Conservation (phyloP, 805 yeast genomes). For the Metschnikowia baotianmanensis region DNA sequence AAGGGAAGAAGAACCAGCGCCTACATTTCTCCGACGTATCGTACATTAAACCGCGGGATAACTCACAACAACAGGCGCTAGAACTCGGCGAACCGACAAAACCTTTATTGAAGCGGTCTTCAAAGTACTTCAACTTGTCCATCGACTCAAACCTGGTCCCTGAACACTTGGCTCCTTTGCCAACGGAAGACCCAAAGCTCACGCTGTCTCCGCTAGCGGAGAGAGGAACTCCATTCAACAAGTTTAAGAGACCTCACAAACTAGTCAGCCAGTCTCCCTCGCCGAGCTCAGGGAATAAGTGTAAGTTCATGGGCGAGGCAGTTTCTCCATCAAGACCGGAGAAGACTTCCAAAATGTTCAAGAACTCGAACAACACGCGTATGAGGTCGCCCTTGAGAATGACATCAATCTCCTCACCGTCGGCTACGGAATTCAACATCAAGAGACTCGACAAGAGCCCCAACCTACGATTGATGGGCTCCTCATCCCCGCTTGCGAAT, state of each 20-base stretch:
- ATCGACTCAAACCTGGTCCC: conserved; percentile 30
- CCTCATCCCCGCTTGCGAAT: conserved; percentile 17
- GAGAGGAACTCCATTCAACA: conserved; percentile 20
- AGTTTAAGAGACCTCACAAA: conserved; percentile 44
- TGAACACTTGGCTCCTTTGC: conserved; percentile 16
- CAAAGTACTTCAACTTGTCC: conserved; percentile 41
- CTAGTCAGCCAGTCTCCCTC: conserved; percentile 45
- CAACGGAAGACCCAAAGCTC: conserved; percentile 7
- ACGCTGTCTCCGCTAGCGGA: conserved; percentile 18
- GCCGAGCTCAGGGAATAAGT: conserved; percentile 24
- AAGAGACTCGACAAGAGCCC: conserved; percentile 16
- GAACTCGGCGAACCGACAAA: conserved; percentile 3
- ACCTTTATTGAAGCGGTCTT: conserved; percentile 36
- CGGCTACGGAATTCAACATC: conserved; percentile 15
- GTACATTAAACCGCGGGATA: too few relatives aligned
- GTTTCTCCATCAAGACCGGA: conserved; percentile 13
- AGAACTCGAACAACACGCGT: conserved; percentile 33
- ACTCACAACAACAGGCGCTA: too few relatives aligned
- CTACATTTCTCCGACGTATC: not conserved
- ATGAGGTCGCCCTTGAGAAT: conserved; percentile 29
- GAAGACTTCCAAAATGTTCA: conserved; percentile 30
- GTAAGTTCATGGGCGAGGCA: conserved; percentile 13
- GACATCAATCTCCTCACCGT: conserved; percentile 11
- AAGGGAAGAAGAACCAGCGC: not conserved
- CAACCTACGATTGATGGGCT: conserved; percentile 15